These are phyloP conservation scores for Raddia guianensis DNA, from an alignment of 176 grass and related monocot genomes.

Conservation along the genomic window DNA sequence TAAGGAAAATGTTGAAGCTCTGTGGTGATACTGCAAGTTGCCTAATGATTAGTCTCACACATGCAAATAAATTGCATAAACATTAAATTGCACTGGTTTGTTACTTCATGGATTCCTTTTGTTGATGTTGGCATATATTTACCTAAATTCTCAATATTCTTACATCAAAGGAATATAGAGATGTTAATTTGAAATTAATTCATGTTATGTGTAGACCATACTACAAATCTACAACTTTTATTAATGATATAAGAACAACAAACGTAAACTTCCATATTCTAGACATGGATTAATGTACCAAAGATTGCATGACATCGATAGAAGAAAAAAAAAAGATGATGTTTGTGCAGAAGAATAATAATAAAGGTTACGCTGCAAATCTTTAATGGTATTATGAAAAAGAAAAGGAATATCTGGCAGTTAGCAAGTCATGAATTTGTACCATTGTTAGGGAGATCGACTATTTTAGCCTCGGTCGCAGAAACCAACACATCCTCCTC, in stretches of 20 bases:
- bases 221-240: not conserved
- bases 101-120: not conserved
- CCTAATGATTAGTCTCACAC: not conserved
- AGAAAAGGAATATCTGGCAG: not conserved
- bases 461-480: constrained; percentile 49
- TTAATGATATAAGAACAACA: not conserved
- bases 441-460: constrained; percentile 59
- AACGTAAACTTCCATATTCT: not conserved
- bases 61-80: not conserved
- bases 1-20: not conserved
- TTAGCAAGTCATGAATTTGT: constrained; percentile 29
- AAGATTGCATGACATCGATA: not conserved
- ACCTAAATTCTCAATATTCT: not conserved
- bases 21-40: not conserved
- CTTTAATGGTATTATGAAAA: not conserved
- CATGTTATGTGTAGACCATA: not conserved
- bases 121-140: not conserved
- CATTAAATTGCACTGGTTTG: not conserved
- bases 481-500: constrained; percentile 55
- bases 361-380: not conserved
- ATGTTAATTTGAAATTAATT: not conserved
- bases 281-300: not conserved
- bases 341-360: not conserved
- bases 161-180: not conserved
- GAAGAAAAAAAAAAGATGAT: not conserved